Percentiles rank a stretch among this genome's conserved stretches.
These are phyloP conservation scores for Phellopilus nigrolimitatus DNA, from an alignment of 1,284 basidiomycete species.

Conservation along the genomic window DNA sequence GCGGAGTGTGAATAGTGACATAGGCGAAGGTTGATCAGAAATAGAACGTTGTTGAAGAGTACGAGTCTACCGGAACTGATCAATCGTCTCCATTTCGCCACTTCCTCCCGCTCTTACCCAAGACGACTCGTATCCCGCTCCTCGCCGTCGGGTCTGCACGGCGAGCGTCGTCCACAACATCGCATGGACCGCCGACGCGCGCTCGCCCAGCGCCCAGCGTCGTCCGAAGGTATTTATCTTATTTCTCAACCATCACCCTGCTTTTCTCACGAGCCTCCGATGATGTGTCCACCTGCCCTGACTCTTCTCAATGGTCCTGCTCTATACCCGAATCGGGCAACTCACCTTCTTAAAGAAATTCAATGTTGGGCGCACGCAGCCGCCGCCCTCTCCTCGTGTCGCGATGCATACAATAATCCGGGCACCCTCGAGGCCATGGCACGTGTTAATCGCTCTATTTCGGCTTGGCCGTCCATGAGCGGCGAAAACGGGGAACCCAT, in stretches of 20 bases:
- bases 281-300: conserved; percentile 5
- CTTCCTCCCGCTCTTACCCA: background rate
- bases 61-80: too few relatives aligned
- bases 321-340: conserved; percentile 15
- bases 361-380: conserved; percentile 65
- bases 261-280: background rate
- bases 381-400: conserved; percentile 48
- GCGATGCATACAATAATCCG: conserved; percentile 47
- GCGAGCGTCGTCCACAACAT: background rate
- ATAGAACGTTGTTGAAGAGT: too few relatives aligned
- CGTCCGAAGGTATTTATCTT: conserved; percentile 47
- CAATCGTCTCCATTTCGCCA: too few relatives aligned
- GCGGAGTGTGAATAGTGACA: too few relatives aligned
- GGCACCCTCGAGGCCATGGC: conserved; percentile 54
- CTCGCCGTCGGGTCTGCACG: background rate
- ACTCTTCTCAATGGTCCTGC: conserved; percentile 8
- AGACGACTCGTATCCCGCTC: background rate
- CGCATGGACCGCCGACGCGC: conserved; percentile 53
- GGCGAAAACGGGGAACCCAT: conserved; percentile 58
- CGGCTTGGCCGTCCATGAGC: conserved; percentile 51
- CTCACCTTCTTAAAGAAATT: conserved; percentile 15
- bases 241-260: conserved; percentile 12
- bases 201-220: conserved; percentile 47
- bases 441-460: conserved; percentile 65
- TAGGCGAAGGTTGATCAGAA: too few relatives aligned